Base-by-base conservation (phyloP, 106 monocot genomes). In the Apostasia ramifera region DNA sequence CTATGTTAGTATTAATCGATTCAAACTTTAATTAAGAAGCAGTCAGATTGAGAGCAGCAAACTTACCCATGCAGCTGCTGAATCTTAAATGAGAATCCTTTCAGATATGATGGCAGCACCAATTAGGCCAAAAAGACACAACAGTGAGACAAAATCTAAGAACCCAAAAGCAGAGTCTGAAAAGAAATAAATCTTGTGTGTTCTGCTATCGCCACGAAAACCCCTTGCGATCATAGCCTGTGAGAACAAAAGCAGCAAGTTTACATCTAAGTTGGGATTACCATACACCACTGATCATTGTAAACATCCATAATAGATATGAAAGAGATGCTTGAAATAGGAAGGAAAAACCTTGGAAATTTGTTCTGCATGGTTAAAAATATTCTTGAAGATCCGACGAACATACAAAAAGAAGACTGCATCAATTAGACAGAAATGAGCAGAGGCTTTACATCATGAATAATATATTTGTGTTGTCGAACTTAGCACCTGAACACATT, bases 141-240 rank as follows among this genome's bases (percentile, higher is more conserved):
- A 53, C 60, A 94, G 59, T 9, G 90, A 84, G 51, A 90, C 5
- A 41, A 81, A 55, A 77, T 94, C 79, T 49, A 72, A 42, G 41
- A 83, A 15, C 26, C 85, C 83, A 63, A 80, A 63, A 40, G 81
- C 68, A 73, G 80, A 71, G 6, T 88, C 70, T 1, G 74, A 47
- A 55, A 83, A 77, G 66, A 95, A 70, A 78, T 97, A 87, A 62
- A 92, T 87, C 57, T 85, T 87, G 75, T 98, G 98, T 44, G 73
- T 73, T 44, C 76, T 66, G 66, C 87, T 73, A n/a, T 90, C 85
- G 47, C 98, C 97, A 64, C 81, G 80, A 55, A 98, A 98, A 45
- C 98, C 98, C 75, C 98, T 76, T 44, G 85, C 89, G 44, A 98
- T 88, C 98, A 98, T 98, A 40, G 93, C 98, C 98, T 98, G 84